Conservation (phyloP, 768 basidiomycete genomes). For the Cantharellus cinnabarinus region DNA sequence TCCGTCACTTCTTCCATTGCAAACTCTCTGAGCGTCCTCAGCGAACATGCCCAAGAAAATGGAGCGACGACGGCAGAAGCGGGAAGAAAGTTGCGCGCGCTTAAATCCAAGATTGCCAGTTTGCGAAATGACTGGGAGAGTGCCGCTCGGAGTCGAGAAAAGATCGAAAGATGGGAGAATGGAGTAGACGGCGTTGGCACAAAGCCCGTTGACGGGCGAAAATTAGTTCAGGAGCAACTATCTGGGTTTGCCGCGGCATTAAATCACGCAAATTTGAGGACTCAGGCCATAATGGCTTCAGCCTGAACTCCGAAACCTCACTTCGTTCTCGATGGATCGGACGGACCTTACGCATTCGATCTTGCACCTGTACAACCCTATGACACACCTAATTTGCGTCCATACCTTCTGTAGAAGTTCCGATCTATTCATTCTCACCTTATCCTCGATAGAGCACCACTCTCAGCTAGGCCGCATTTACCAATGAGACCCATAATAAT, state of each 20-base stretch:
- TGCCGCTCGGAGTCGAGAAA: constrained; percentile 55
- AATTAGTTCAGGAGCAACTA: constrained; percentile 58
- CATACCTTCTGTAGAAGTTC: not conserved
- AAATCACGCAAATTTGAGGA: constrained; percentile 51
- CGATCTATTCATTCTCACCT: not conserved
- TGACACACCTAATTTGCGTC: not conserved
- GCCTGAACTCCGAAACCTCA: not conserved
- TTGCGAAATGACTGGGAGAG: constrained; percentile 72
- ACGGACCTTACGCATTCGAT: not conserved
- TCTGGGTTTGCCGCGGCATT: constrained; percentile 54
- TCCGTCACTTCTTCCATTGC: constrained; percentile 56
- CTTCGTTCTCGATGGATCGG: not conserved
- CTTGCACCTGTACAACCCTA: no score
- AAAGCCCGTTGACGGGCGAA: constrained; percentile 36
- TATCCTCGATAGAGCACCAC: not conserved
- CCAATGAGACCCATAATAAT: not conserved
- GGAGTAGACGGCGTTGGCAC: constrained; percentile 22
- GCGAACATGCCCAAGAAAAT: constrained; percentile 78
- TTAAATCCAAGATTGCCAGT: constrained; percentile 65
- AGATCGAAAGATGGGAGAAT: constrained; percentile 67
- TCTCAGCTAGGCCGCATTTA: not conserved
- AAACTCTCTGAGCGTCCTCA: constrained; percentile 52
- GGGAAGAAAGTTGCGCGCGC: constrained; percentile 63
- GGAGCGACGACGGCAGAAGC: constrained; percentile 70
- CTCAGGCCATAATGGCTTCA: constrained; percentile 57